Evolutionary conservation across 164 flowering plant genomes (phyloP), one percentile per base, ranked within the genome.

Genomic region (Dillenia turbinata): DNA sequence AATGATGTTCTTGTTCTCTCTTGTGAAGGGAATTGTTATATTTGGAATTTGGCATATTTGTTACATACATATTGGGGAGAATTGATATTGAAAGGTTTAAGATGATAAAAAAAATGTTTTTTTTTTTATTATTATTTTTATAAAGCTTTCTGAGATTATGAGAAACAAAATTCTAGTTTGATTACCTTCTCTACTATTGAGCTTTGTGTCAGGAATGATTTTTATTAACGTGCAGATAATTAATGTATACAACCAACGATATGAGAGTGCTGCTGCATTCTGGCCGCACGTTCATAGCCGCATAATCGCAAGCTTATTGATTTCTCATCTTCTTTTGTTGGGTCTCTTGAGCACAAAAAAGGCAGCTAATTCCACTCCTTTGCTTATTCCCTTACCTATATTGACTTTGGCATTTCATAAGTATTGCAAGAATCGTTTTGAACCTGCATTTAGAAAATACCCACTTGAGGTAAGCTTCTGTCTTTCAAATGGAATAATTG

Each of bases 261-360:
- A 94, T 57, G 99, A 94, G 74, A 94, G 97, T 73, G 89, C 63
- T 59, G 99, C 82, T 60, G 96, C 97, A 61, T 92, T 89, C 69
- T 94, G 40, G 99, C 99, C 99, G 44, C 90, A 83, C 60, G 96
- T 94, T 64, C 99, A 94, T 49, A 75, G 82, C 66, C 96, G 97
- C 57, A 85, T 94, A 40, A 74, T 94, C 47, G 91, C 85, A 50
- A 83, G 96, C 79, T 78, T 94, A 54, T 63, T 91, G 67, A 88
- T 94, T 66, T 88, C 97, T 61, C 99, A 94, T 13, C 80, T 94
- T 56, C 87, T 33, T 94, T 46, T 94, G 60, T 49, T 94, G 69
- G 99, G 99, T 40, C 79, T 94, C 54, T 86, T 94, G 17, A 85
- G 94, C 78, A 89, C 99, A 5, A 92, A 89, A 75, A 73, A 85